Conservation (phyloP, 331 rosid genomes). For the Rosa hybrid region DNA sequence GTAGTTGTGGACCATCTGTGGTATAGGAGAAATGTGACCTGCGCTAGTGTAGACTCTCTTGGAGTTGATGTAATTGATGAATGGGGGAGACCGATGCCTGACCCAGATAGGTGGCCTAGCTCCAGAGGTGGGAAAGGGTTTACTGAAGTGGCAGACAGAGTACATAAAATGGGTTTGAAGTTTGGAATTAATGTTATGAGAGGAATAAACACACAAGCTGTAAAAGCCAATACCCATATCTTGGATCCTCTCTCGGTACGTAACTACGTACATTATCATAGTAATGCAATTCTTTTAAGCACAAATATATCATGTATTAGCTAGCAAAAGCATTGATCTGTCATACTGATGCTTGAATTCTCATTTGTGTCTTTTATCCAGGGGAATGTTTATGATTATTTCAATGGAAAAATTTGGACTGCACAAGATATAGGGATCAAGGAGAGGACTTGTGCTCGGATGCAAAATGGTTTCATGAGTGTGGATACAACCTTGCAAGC, state of each 20-base stretch:
- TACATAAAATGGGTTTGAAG: slow-evolving; percentile 83
- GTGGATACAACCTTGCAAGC: slow-evolving; percentile 5
- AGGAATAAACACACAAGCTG: slow-evolving; percentile 95
- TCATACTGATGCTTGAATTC: slow-evolving; percentile 6
- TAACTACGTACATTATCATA: not conserved
- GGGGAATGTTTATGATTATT: slow-evolving; percentile 64
- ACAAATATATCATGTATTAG: not conserved
- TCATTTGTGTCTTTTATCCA: slow-evolving; percentile 21
- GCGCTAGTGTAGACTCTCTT: slow-evolving; percentile 65
- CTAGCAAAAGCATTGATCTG: slow-evolving; percentile 1
- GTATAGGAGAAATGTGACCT: slow-evolving; percentile 75
- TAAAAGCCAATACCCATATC: slow-evolving; percentile 80
- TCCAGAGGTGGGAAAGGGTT: slow-evolving; percentile 79
- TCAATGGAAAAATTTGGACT: slow-evolving; percentile 44
- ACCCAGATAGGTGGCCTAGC: slow-evolving; percentile 91
- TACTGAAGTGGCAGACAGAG: slow-evolving; percentile 64
- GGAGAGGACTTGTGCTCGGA: slow-evolving; percentile 7
- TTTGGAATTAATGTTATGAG: slow-evolving; percentile 97
- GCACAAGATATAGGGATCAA: slow-evolving; percentile 6
- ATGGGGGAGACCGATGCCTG: slow-evolving; percentile 94
- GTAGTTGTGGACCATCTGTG: slow-evolving; percentile 92
- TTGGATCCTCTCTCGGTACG: slow-evolving; percentile 38
- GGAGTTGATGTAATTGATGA: slow-evolving; percentile 84
- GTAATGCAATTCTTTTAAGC: not conserved
- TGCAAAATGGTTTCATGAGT: not conserved